Percentiles rank a stretch among this genome's conserved stretches.
These are phyloP conservation scores for Oryza longistaminata DNA, from an alignment of 176 grass and related monocot species.

Conservation along the genomic window DNA sequence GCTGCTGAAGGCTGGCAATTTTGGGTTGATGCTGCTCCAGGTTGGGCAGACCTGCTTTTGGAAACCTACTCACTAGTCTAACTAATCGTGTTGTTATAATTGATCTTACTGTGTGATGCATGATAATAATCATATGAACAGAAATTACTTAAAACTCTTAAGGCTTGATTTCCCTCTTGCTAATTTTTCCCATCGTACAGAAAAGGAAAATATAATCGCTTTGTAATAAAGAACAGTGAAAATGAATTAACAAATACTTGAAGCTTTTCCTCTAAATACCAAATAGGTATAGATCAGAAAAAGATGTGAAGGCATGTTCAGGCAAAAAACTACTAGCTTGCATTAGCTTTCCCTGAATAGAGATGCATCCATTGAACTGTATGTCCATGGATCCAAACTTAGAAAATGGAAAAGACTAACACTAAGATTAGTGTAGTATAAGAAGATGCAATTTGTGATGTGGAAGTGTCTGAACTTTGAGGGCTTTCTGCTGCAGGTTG, in stretches of 20 bases:
- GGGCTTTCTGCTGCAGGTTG: constrained; percentile 40
- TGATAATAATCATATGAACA: background rate
- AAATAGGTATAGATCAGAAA: background rate
- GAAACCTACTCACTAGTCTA: background rate
- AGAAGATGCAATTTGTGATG: constrained; percentile 24
- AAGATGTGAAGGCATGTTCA: background rate
- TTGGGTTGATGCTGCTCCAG: background rate
- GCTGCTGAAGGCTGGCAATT: background rate
- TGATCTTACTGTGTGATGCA: background rate
- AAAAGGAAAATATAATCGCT: background rate
- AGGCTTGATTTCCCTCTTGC: background rate
- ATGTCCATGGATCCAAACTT: constrained; percentile 29
- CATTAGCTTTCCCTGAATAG: constrained; percentile 15
- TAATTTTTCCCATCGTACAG: background rate
- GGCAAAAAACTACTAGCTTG: background rate
- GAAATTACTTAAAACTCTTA: background rate
- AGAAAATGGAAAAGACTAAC: constrained; percentile 41
- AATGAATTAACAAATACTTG: background rate
- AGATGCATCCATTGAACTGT: constrained; percentile 30
- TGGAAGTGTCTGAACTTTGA: constrained; percentile 38
- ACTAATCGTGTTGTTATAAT: constrained; percentile 6
- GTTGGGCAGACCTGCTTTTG: background rate
- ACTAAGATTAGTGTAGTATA: constrained; percentile 28
- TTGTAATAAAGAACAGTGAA: background rate
- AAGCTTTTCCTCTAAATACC: background rate